These are phyloP conservation scores for Mycena maculata DNA, from an alignment of 768 basidiomycete genomes.

Conservation along the genomic window DNA sequence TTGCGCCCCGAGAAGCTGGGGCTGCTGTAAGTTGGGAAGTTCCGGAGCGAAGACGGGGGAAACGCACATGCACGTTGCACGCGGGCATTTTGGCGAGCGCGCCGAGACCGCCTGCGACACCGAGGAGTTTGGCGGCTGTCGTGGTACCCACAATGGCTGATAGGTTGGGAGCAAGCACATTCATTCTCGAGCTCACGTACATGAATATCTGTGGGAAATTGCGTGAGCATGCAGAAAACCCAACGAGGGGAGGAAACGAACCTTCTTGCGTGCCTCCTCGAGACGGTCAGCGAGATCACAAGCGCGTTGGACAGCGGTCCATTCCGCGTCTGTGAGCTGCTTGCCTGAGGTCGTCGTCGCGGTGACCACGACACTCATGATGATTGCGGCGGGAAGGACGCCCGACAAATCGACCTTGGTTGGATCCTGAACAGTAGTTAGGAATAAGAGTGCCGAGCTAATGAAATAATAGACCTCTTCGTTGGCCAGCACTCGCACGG, in stretches of 20 bases:
- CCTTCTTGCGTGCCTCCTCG: slow-evolving; percentile 91
- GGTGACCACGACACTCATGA: slow-evolving; percentile 96
- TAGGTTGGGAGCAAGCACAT: slow-evolving; percentile 96
- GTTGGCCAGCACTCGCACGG: slow-evolving; percentile 91
- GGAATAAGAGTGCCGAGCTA: slow-evolving; percentile 6
- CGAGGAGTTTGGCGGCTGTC: slow-evolving; percentile 97
- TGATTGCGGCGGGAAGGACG: slow-evolving; percentile 86
- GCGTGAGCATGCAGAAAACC: neutral
- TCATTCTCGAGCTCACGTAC: slow-evolving; percentile 99
- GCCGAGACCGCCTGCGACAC: slow-evolving; percentile 93
- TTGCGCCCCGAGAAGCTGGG: slow-evolving; percentile 91
- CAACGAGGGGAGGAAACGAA: slow-evolving; percentile 40
- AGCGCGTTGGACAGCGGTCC: slow-evolving; percentile 85
- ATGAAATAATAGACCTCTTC: slow-evolving; percentile 64
- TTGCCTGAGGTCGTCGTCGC: slow-evolving; percentile 92
- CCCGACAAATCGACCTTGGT: slow-evolving; percentile 87
- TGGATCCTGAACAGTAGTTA: slow-evolving; percentile 68
- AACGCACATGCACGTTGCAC: slow-evolving; percentile 91
- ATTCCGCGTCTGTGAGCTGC: slow-evolving; percentile 73
- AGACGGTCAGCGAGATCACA: slow-evolving; percentile 90
- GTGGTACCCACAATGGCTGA: slow-evolving; percentile 98
- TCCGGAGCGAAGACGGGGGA: neutral
- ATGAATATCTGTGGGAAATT: slow-evolving; percentile 82
- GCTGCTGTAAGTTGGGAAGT: neutral
- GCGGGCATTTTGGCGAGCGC: slow-evolving; percentile 94